Base-by-base conservation (phyloP, 331 rosid species). In the Stylosanthes scabra region DNA sequence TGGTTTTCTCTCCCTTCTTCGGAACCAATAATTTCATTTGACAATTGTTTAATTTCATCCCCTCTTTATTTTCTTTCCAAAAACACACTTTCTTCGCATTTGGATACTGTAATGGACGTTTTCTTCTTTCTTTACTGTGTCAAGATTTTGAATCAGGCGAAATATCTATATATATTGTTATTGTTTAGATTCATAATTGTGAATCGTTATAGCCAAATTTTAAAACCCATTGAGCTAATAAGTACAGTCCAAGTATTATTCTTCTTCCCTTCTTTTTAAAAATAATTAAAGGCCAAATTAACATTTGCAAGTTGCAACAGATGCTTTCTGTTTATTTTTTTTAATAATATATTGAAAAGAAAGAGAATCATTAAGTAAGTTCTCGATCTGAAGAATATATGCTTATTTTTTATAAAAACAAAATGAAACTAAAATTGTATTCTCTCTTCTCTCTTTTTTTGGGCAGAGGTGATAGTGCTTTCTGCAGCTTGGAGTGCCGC, bases 401-500 rank as follows among this genome's bases (percentile, higher is more conserved):
- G 44, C 15, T 9, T 20, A 0, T 20, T 20, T 1, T 20, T 20
- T n/a, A n/a, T 0, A 20, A 1, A 20, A 20, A 20, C n/a, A 20
- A 20, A 20, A 12, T 49, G 27, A 8, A 51, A 34, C 47, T 28
- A 28, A 16, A 11, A 9, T 41, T 8, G 11, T 6, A 46, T 11
- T 42, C 25, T 55, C 25, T 20, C 25, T 20, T 20, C n/a, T 20
- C 25, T 20, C 1, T 20, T 20, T 20, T 20, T 20, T 20, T 20
- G 25, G 25, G 74, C 81, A 93, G 98, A 78, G 98, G 98, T 40
- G 95, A 90, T 31, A 88, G 79, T 72, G 98, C 83, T 47, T 93
- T 90, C 39, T 93, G 98, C 72, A 93, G 97, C 74, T 59, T 83
- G 68, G 98, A 90, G 89, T 93, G 96, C 72, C 84, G 98, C 69